Evolutionary conservation across 1,284 basidiomycete genomes (phyloP).

Genomic region (Quambalaria eucalypti): DNA sequence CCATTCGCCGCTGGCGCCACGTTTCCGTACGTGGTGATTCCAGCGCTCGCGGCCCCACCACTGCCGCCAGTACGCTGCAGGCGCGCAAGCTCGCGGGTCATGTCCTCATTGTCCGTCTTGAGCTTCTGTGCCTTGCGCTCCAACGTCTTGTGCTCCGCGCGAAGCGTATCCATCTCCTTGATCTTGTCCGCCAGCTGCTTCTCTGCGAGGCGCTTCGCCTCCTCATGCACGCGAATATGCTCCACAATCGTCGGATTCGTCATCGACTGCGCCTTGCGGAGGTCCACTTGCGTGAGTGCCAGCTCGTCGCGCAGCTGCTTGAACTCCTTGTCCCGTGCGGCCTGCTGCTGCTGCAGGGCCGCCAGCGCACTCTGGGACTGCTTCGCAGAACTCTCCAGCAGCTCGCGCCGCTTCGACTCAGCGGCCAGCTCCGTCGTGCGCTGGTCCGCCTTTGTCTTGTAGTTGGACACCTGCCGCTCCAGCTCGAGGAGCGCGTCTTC

Average conservation of each 20-base stretch:
- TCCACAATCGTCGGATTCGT: constrained; percentile 98
- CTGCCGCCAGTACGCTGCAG: constrained; percentile 14
- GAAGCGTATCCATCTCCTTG: constrained; percentile 53
- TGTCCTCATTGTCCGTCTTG: constrained; percentile 74
- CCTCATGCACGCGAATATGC: constrained; percentile 93
- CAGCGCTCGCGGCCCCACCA: not conserved
- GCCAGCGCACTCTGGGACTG: constrained; percentile 53
- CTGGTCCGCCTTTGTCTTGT: constrained; percentile 34
- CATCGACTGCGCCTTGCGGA: constrained; percentile 52
- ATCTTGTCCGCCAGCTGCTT: constrained; percentile 77
- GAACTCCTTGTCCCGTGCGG: constrained; percentile 69
- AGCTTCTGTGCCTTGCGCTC: constrained; percentile 71
- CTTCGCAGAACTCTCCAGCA: constrained; percentile 49
- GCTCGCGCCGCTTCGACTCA: constrained; percentile 42
- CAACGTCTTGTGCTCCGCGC: constrained; percentile 56
- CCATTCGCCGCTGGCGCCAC: not conserved
- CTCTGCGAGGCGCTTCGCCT: constrained; percentile 92
- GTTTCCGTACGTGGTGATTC: constrained; percentile 5
- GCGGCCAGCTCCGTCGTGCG: constrained; percentile 28
- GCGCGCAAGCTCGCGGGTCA: constrained; percentile 65
- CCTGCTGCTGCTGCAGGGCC: constrained; percentile 61
- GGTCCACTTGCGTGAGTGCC: constrained; percentile 56
- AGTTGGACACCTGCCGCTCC: constrained; percentile 21
- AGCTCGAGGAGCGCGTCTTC: constrained; percentile 36
- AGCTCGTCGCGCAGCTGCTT: constrained; percentile 69